Conservation (phyloP, 352 stramenopile species). For the Phytophthora cajani region DNA sequence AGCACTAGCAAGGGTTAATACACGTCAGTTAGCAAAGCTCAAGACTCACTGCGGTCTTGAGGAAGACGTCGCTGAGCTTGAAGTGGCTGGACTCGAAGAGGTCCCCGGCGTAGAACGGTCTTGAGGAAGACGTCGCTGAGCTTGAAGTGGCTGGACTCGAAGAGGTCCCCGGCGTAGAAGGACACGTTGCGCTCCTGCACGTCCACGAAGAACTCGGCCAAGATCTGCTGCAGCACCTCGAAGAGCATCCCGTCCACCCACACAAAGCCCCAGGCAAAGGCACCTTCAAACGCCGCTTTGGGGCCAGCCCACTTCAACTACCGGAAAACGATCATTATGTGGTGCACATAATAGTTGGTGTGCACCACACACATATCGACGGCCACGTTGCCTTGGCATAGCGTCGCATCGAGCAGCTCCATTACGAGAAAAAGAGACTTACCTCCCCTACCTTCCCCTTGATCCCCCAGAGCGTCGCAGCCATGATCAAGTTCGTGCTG, state of each 20-base stretch:
- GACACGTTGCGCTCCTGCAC: slow-evolving; percentile 60
- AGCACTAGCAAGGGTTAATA: background rate
- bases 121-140: slow-evolving; percentile 71
- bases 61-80: slow-evolving; percentile 63
- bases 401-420: slow-evolving; percentile 22
- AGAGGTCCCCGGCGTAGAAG: slow-evolving; percentile 79
- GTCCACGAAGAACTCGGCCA: slow-evolving; percentile 74
- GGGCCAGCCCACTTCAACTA: slow-evolving; percentile 15
- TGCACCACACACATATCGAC: slow-evolving; percentile 1
- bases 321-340: slow-evolving; percentile 6
- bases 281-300: too few relatives aligned
- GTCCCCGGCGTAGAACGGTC: slow-evolving; percentile 75
- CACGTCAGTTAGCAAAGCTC: background rate
- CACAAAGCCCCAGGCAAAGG: background rate
- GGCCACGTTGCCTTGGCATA: slow-evolving; percentile 7
- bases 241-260: slow-evolving; percentile 48
- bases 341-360: background rate
- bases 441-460: too few relatives aligned
- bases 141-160: slow-evolving; percentile 73
- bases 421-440: background rate
- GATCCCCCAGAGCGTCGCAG: slow-evolving; percentile 1
- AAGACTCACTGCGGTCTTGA: slow-evolving; percentile 59
- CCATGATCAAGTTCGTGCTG: slow-evolving; percentile 96
- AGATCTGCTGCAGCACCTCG: slow-evolving; percentile 56
- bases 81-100: slow-evolving; percentile 81